Evolutionary conservation across 371 early-diverging fungal species (phyloP).

Genomic region (Phascolomyces articulosus): DNA sequence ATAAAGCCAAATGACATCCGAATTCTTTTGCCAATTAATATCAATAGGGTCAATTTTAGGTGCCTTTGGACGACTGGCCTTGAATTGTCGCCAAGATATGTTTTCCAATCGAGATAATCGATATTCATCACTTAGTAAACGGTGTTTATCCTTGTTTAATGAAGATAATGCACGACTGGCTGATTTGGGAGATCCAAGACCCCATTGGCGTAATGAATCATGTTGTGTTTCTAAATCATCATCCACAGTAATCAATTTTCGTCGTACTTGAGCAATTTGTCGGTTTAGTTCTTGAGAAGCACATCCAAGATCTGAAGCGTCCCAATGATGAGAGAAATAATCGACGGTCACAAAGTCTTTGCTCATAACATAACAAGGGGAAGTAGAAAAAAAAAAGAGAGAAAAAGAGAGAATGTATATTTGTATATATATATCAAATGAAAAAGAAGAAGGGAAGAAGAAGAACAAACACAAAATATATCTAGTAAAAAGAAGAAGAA

Average conservation of each 20-base stretch:
- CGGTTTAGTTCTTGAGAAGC: conserved; percentile 11
- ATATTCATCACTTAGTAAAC: conserved; percentile 12
- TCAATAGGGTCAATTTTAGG: conserved; percentile 16
- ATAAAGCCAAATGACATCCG: conserved; percentile 13
- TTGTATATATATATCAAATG: too few species aligned
- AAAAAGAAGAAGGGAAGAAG: too few species aligned
- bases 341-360: conserved; percentile 16
- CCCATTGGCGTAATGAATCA: conserved; percentile 11
- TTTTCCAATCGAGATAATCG: conserved; percentile 5
- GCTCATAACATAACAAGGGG: conserved; percentile 9
- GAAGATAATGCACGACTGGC: background rate
- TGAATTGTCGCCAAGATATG: conserved; percentile 3
- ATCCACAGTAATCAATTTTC: conserved; percentile 6
- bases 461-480: too few species aligned
- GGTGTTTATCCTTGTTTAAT: conserved; percentile 10
- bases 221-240: conserved; percentile 3
- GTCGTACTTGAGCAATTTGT: conserved; percentile 4
- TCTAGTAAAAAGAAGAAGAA: background rate
- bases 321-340: conserved; percentile 15
- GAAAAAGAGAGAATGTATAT: too few species aligned
- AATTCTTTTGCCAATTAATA: conserved; percentile 14
- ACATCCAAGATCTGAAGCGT: conserved; percentile 16
- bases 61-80: background rate
- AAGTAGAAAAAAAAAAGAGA: background rate
- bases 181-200: conserved; percentile 1